Evolutionary conservation across 23 red algal genomes (phyloP).

Genomic region (Agarophyton chilense): DNA sequence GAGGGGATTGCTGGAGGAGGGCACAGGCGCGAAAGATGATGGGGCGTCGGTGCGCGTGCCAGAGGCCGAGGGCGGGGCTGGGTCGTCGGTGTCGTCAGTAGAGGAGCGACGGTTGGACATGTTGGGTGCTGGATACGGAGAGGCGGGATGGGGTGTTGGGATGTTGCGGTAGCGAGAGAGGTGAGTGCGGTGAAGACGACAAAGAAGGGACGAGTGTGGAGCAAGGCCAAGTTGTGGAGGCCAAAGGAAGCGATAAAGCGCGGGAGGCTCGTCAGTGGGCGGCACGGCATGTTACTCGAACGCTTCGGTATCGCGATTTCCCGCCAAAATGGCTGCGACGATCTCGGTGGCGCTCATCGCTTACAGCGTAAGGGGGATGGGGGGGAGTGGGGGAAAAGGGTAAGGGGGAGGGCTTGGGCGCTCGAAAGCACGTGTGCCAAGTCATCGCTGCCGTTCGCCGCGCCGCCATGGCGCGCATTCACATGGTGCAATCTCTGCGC

Average conservation of each 20-base stretch:
- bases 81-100: constrained; percentile 21
- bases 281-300: not conserved
- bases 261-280: not conserved
- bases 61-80: not conserved
- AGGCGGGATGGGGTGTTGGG: not conserved
- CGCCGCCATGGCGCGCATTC: not conserved
- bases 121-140: not conserved
- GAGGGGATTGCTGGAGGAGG: not conserved
- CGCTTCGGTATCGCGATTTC: not conserved
- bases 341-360: not conserved
- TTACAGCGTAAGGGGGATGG: not conserved
- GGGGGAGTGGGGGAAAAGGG: not conserved
- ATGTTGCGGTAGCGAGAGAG: not conserved
- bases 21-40: not conserved
- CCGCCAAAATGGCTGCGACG: not conserved
- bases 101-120: constrained; percentile 35
- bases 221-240: not conserved
- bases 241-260: not conserved
- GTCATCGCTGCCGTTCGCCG: not conserved
- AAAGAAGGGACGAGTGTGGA: not conserved
- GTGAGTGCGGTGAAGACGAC: not conserved
- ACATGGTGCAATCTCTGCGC: not conserved
- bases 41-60: not conserved
- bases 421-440: constrained; percentile 39
- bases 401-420: not conserved